Percentiles rank a stretch among this genome's conserved stretches.
phyloP scores from a whole-genome alignment of 257 asterid species.

The Penstemon eatonii region DNA sequence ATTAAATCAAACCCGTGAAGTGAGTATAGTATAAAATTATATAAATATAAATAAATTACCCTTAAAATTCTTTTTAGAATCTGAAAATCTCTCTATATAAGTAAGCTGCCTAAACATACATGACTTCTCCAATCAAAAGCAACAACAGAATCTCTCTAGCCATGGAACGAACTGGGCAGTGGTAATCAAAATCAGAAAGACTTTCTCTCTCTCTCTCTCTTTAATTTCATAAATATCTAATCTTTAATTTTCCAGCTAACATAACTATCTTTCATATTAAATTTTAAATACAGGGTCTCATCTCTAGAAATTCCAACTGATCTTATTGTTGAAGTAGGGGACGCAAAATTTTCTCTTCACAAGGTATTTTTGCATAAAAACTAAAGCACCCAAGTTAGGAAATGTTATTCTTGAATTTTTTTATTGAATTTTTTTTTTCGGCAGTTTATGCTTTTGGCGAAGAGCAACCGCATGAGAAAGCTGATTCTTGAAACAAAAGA shows the following conservation, averaged over 20 bases:
- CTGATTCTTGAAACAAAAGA: slow-evolving; percentile 39
- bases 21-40: background rate
- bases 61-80: background rate
- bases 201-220: too few relatives aligned
- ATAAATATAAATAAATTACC: background rate
- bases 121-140: background rate
- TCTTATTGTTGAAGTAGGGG: slow-evolving; percentile 48
- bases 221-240: too few relatives aligned
- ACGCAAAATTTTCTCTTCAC: slow-evolving; percentile 45
- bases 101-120: background rate
- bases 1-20: background rate
- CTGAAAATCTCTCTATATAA: background rate
- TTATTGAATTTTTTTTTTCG: too few relatives aligned
- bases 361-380: slow-evolving; percentile 29
- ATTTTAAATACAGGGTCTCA: slow-evolving; percentile 38
- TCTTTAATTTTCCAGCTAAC: too few relatives aligned
- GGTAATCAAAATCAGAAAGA: too few relatives aligned
- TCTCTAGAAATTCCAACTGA: slow-evolving; percentile 51
- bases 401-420: too few relatives aligned
- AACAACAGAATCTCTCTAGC: background rate
- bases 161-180: slow-evolving; percentile 9
- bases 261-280: too few relatives aligned
- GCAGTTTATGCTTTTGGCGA: slow-evolving; percentile 57
- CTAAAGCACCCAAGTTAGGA: too few relatives aligned
- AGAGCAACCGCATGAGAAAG: slow-evolving; percentile 52